Base-by-base conservation (phyloP, 352 stramenopile species). In the Phytopythium helicoides region DNA sequence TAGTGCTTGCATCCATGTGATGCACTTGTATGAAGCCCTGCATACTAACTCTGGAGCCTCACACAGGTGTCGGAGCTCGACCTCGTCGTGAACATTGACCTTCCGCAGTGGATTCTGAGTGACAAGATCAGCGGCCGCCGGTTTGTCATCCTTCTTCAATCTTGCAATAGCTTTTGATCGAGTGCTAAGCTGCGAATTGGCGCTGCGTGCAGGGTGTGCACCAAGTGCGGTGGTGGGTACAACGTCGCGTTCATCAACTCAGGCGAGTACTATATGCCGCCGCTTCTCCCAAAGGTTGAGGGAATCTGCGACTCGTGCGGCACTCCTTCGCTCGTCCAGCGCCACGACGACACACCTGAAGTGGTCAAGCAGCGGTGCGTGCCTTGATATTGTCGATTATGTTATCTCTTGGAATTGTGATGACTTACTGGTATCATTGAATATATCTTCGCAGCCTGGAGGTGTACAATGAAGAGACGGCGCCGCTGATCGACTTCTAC, bases 401-500 rank as follows among this genome's bases (percentile, higher is more conserved):
- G 33, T 25, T 58, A 5, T 7, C 7, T 9, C 1, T 42, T n/a
- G 11, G 2, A 38, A 39, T 44, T 12, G 36, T 12, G n/a, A 40
- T 16, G 21, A 47, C n/a, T 48, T 18, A 36, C 3, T 34, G 19
- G 47, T 16, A 42, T 19, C 50, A 41, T 25, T 22, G 19, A 15
- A 52, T 11, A 54, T 6, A 26, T 53, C 34, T 28, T 6, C 40
- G 16, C 25, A 86, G 82, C 23, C 55, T 97, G 56, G 69, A 89
- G 14, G 86, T 97, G 22, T 96, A 97, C 76, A 92, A 94, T 40
- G 65, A 86, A 22, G 83, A 97, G 60, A 96, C 89, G 1, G 75
- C 77, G 38, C 89, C 89, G 40, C 62, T 97, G 10, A 80, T 96
- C 53, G 68, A 93, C 26, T 96, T 92, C 45, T 97, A 96, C 80